Base-by-base conservation (phyloP, 2,329 filamentous ascomycete genomes). In the Fusarium sp. region DNA sequence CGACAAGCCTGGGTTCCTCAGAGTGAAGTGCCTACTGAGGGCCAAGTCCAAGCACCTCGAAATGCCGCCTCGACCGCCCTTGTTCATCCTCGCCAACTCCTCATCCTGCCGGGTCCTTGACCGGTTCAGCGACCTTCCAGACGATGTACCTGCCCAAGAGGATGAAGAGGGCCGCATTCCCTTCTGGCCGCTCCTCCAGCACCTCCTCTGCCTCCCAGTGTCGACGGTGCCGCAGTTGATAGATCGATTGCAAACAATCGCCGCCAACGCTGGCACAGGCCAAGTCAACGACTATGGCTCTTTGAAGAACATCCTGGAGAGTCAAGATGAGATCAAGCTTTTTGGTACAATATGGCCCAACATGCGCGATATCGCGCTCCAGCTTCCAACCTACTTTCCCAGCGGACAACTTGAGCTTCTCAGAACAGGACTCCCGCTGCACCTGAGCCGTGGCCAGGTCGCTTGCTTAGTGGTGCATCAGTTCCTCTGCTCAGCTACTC, bases 391-490 rank as follows among this genome's bases (percentile, higher is more conserved):
- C 8, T 68, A 67, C 28, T 78, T 79, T 28, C 62, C 70, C 1
- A 16, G 27, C 1, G 70, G 70, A 2, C 41, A 51, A 3, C 62
- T 78, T 9, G 48, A 43, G 6, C 53, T 74, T 2, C 60, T 79
- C 4, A 40, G 39, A 15, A 40, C 68, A 1, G 68, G 59, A 12
- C 27, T 46, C 6, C 61, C 51, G 9, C 44, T 76, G 8, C 40
- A 13, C 36, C 61, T 79, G 1, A 75, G 75, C 9, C 66, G 71
- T 37, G 62, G 65, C 0, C 72, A 79, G 53, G 70, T 64, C 30
- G 76, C 74, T n/a, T 78, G 73, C 15, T 64, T 81, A 34, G 75
- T 79, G 0, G 62, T 63, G 4, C 76, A 81, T 15, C 78, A 80
- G 53, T 80, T 80, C 27, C 51, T 81, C 5, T 77, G 78, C 40